Evolutionary conservation across 495 filamentous ascomycete species (phyloP).

Genomic region (Tuber magnatum): DNA sequence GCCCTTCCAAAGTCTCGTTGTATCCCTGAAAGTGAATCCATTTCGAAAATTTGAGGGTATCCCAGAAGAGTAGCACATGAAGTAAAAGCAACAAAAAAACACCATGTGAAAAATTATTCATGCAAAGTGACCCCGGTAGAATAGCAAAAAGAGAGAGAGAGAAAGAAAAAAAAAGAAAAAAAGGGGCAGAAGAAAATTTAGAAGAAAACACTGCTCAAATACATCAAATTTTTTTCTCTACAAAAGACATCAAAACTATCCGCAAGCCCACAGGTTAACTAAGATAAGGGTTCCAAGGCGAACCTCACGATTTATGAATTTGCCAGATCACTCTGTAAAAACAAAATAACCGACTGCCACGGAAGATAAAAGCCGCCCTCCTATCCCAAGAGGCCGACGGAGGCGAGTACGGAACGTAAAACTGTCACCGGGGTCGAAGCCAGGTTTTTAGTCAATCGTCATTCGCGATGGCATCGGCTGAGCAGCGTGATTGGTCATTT

Average conservation of each 20-base stretch:
- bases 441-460: conserved; percentile 68
- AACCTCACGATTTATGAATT: not conserved
- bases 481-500: conserved; percentile 57
- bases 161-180: conserved; percentile 11
- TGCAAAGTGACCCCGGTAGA: conserved; percentile 30
- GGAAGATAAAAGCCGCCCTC: conserved; percentile 25
- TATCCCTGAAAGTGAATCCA: conserved; percentile 22
- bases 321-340: not conserved
- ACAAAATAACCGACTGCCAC: conserved; percentile 5
- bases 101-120: conserved; percentile 36
- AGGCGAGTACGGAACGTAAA: conserved; percentile 12
- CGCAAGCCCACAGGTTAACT: not conserved
- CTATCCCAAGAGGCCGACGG: conserved; percentile 15
- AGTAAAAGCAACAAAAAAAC: conserved; percentile 22
- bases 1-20: conserved; percentile 4
- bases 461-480: conserved; percentile 65
- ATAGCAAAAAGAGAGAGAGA: conserved; percentile 17
- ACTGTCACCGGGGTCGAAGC: not conserved
- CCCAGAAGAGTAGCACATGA: conserved; percentile 22
- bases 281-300: not conserved
- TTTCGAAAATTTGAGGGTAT: conserved; percentile 26
- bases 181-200: conserved; percentile 21
- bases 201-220: conserved; percentile 29
- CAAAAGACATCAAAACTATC: not conserved
- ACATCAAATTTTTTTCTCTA: conserved; percentile 32